Percentiles rank a stretch among this genome's conserved stretches.
phyloP scores from a whole-genome alignment of 306 rosid species.

The Neltuma alba region DNA sequence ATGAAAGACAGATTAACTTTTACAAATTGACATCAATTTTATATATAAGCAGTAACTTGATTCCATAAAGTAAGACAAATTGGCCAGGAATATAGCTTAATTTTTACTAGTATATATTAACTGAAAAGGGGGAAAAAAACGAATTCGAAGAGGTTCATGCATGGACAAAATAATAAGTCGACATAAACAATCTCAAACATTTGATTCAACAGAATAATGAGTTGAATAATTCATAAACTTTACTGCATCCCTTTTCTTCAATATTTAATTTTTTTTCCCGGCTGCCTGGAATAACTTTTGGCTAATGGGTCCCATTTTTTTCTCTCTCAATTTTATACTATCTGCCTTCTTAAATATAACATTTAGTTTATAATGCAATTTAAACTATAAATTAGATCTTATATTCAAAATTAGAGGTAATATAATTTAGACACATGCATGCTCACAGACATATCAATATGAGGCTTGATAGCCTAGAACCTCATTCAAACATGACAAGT shows the following conservation, averaged over 20 bases:
- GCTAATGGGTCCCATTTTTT: too few relatives aligned
- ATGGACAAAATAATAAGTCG: background rate
- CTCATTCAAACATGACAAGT: too few relatives aligned
- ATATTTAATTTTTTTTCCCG: background rate
- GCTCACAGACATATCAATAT: too few relatives aligned
- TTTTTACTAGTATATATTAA: background rate
- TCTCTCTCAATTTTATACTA: too few relatives aligned
- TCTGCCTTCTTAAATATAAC: too few relatives aligned
- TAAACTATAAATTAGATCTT: too few relatives aligned
- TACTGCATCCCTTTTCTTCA: background rate
- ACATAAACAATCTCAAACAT: background rate
- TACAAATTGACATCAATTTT: constrained; percentile 12
- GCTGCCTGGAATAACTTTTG: background rate
- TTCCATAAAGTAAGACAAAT: constrained; percentile 17
- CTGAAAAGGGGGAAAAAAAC: background rate
- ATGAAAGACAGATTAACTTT: background rate
- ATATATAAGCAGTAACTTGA: background rate
- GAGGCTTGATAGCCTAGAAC: too few relatives aligned
- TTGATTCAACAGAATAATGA: background rate
- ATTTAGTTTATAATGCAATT: too few relatives aligned
- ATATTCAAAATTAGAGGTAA: too few relatives aligned
- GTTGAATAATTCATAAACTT: background rate
- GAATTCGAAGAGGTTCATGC: constrained; percentile 10
- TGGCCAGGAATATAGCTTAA: constrained; percentile 22
- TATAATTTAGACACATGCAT: too few relatives aligned